These are phyloP conservation scores for Ottelia alismoides DNA, from an alignment of 106 monocot species.

Conservation along the genomic window DNA sequence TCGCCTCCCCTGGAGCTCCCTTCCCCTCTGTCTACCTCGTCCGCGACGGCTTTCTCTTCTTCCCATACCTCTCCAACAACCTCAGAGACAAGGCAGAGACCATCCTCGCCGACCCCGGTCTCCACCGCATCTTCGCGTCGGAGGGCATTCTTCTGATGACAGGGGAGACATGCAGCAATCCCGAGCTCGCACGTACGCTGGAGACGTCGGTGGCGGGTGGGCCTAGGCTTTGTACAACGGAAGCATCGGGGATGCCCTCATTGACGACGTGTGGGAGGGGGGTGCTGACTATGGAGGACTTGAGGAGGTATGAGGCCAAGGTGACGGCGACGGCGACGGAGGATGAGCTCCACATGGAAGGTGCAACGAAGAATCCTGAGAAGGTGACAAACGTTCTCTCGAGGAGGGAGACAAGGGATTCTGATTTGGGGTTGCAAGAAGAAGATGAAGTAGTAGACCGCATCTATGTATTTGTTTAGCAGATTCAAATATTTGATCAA, in stretches of 20 bases:
- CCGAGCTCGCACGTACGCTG: constrained; percentile 43
- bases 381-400: too few species aligned
- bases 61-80: constrained; percentile 28
- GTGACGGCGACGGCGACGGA: constrained; percentile 30
- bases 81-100: constrained; percentile 4
- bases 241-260: constrained; percentile 46
- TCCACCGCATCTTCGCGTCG: constrained; percentile 39
- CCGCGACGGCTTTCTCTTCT: constrained; percentile 45
- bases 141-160: constrained; percentile 31
- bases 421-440: too few species aligned
- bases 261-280: constrained; percentile 49
- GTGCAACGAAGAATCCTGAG: too few species aligned
- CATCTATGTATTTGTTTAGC: too few species aligned
- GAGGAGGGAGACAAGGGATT: too few species aligned
- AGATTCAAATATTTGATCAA: too few species aligned
- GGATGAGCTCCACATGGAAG: too few species aligned
- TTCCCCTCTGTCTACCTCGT: constrained; percentile 74
- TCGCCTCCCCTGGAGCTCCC: constrained; percentile 56
- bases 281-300: constrained; percentile 58
- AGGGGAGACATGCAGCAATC: constrained; percentile 49
- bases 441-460: too few species aligned
- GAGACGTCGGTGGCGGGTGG: constrained; percentile 49
- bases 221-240: constrained; percentile 69
- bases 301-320: constrained; percentile 40
- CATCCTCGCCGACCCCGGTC: constrained; percentile 61